Percentiles rank a stretch among this genome's conserved stretches.
Evolutionary conservation across 2,329 filamentous ascomycete species (phyloP).

Genomic region (Penicillium concentricum): DNA sequence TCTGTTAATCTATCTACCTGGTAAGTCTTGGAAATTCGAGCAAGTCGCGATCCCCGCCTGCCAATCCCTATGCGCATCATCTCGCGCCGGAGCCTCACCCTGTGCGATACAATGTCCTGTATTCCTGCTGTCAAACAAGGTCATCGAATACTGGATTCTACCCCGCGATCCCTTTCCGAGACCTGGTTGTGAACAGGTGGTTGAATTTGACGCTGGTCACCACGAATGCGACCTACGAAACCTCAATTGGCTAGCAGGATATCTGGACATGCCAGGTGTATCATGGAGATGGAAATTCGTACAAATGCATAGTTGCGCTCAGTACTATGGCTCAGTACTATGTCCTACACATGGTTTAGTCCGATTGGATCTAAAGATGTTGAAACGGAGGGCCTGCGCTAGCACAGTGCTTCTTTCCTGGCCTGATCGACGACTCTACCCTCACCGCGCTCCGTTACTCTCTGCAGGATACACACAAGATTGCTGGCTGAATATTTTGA

Average conservation of each 20-base stretch:
- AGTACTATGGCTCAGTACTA: background rate
- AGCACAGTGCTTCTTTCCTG: background rate
- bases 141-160: background rate
- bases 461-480: background rate
- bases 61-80: slow-evolving; percentile 20
- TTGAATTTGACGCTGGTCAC: slow-evolving; percentile 3
- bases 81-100: slow-evolving; percentile 12
- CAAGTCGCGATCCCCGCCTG: slow-evolving; percentile 15
- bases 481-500: slow-evolving; percentile 1
- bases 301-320: background rate
- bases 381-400: slow-evolving; percentile 1
- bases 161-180: background rate
- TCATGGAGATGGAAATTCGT: background rate
- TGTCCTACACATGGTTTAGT: background rate
- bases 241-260: background rate
- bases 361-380: slow-evolving; percentile 3
- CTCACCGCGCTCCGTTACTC: background rate
- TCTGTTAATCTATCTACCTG: slow-evolving; percentile 3
- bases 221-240: slow-evolving; percentile 9
- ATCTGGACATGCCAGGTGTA: background rate
- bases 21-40: slow-evolving; percentile 20
- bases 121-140: background rate
- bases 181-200: slow-evolving; percentile 1
- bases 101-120: slow-evolving; percentile 1
- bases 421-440: background rate